Percentiles rank a stretch among this genome's conserved stretches.
Evolutionary conservation across 225 moss, liverwort and hornwort genomes (phyloP).

Genomic region (Lunularia cruciata): DNA sequence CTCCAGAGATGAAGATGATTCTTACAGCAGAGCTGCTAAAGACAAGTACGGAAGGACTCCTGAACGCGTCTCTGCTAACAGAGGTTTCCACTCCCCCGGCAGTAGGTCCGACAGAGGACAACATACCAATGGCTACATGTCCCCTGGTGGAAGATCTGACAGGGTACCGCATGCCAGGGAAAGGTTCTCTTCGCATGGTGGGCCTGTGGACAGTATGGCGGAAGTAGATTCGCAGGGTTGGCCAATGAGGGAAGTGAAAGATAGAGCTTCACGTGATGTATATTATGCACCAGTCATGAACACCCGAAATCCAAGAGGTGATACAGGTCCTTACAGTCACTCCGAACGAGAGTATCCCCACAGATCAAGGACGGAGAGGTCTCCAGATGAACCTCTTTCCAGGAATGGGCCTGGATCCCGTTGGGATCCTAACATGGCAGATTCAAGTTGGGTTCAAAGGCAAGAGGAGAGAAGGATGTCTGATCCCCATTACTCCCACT

Average conservation of each 20-base stretch:
- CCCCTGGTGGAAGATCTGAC: constrained; percentile 37
- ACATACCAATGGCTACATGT: constrained; percentile 22
- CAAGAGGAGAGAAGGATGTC: constrained; percentile 38
- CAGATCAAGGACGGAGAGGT: constrained; percentile 26
- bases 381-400: constrained; percentile 31
- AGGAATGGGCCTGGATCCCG: constrained; percentile 27
- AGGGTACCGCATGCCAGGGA: constrained; percentile 28
- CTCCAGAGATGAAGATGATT: constrained; percentile 36
- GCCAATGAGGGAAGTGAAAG: constrained; percentile 46
- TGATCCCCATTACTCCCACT: constrained; percentile 18
- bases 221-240: constrained; percentile 40
- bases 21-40: constrained; percentile 22
- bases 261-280: constrained; percentile 51
- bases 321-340: constrained; percentile 18
- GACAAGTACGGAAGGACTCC: constrained; percentile 22
- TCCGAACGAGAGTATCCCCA: constrained; percentile 33
- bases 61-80: constrained; percentile 10
- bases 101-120: constrained; percentile 29
- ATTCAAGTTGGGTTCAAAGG: constrained; percentile 22
- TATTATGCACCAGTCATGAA: constrained; percentile 40
- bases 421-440: constrained; percentile 34
- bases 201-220: constrained; percentile 20
- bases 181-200: constrained; percentile 15
- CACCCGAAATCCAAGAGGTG: constrained; percentile 23
- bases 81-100: constrained; percentile 35